Conservation (phyloP, 2,329 filamentous ascomycete genomes). For the Xylariaceae sp. region DNA sequence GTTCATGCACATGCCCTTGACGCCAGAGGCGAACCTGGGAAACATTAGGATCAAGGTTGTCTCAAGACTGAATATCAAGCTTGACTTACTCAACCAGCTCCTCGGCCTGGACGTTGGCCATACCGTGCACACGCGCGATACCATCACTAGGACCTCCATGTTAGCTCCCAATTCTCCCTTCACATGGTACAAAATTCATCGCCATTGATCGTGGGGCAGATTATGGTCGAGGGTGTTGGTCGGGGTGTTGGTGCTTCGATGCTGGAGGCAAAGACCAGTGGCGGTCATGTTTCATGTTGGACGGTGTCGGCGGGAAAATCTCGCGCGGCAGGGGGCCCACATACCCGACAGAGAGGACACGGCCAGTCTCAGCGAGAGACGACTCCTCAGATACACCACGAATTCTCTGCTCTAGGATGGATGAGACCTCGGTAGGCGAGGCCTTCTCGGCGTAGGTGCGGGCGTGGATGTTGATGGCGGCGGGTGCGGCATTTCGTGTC, state of each 20-base stretch:
- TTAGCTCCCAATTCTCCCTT: slow-evolving; percentile 23
- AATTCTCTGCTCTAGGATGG: slow-evolving; percentile 98
- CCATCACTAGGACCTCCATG: slow-evolving; percentile 72
- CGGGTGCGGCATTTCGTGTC: slow-evolving; percentile 84
- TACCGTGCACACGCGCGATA: slow-evolving; percentile 99
- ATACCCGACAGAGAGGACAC: slow-evolving; percentile 98
- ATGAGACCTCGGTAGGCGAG: slow-evolving; percentile 95
- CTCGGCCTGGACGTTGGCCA: slow-evolving; percentile 99
- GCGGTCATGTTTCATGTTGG: slow-evolving; percentile 6
- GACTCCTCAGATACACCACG: slow-evolving; percentile 97
- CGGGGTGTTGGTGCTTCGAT: neutral
- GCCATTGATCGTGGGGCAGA: neutral
- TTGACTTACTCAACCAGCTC: slow-evolving; percentile 95
- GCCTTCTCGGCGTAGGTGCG: slow-evolving; percentile 96
- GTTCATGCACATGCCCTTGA: slow-evolving; percentile 99
- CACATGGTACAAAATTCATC: neutral
- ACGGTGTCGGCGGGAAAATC: slow-evolving; percentile 26
- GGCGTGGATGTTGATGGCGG: slow-evolving; percentile 71
- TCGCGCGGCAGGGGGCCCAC: slow-evolving; percentile 40
- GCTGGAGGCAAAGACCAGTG: neutral
- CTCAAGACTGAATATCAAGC: slow-evolving; percentile 12
- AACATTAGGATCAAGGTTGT: slow-evolving; percentile 22
- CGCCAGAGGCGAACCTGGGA: slow-evolving; percentile 91
- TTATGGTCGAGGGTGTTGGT: neutral
- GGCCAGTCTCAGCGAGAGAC: slow-evolving; percentile 94